Conservation (phyloP, 345 rosid species). For the Nephelium lappaceum region DNA sequence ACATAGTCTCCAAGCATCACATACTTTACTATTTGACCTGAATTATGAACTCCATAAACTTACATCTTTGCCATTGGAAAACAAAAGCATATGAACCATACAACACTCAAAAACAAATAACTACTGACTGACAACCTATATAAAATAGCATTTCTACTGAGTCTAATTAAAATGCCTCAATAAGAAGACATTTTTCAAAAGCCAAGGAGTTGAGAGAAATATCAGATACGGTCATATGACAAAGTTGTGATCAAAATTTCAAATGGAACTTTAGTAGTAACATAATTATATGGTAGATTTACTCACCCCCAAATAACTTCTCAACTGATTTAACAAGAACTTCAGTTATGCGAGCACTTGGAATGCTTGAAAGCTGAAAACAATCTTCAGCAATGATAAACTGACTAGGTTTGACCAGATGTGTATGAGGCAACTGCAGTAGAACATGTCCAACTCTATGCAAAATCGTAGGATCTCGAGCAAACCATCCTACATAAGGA, state of each 20-base stretch:
- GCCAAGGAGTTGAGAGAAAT: background rate
- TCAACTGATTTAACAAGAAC: slow-evolving; percentile 57
- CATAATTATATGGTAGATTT: background rate
- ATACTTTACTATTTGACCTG: slow-evolving; percentile 58
- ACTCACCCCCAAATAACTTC: slow-evolving; percentile 64
- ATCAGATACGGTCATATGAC: background rate
- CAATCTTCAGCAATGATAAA: slow-evolving; percentile 73
- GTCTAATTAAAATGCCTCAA: background rate
- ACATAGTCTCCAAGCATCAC: slow-evolving; percentile 61
- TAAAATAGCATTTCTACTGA: background rate
- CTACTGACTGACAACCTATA: background rate
- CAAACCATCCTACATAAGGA: slow-evolving; percentile 80
- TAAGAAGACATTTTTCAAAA: background rate
- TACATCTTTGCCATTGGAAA: background rate
- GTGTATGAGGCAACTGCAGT: slow-evolving; percentile 44
- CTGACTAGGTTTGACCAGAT: slow-evolving; percentile 43
- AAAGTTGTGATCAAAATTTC: background rate
- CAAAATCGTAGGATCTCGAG: slow-evolving; percentile 66
- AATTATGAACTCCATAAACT: slow-evolving; percentile 1
- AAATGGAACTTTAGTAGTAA: background rate
- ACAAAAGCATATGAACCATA: background rate
- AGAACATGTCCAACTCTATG: slow-evolving; percentile 65
- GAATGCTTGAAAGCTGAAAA: slow-evolving; percentile 64
- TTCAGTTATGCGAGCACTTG: slow-evolving; percentile 47
- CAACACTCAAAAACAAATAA: slow-evolving; percentile 1